Evolutionary conservation across 2,329 filamentous ascomycete species (phyloP).

Genomic region (Colletotrichum camelliae): DNA sequence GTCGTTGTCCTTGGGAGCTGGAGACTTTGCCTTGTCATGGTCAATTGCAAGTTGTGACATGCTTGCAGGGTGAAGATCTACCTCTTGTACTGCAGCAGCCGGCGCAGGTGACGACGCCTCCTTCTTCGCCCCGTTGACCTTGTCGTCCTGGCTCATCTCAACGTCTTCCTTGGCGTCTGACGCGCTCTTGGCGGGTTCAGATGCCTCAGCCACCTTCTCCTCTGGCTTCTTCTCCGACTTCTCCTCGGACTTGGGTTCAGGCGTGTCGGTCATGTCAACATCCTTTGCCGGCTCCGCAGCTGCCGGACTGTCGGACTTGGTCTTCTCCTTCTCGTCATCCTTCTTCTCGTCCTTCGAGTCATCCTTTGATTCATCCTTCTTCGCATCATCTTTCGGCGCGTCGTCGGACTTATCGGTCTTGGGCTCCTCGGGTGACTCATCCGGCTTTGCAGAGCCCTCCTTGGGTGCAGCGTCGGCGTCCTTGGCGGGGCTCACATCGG

Average conservation of each 20-base stretch:
- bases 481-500: not conserved
- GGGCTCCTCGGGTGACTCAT: not conserved
- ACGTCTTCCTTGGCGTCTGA: slow-evolving; percentile 14
- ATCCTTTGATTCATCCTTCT: not conserved
- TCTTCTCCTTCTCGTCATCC: slow-evolving; percentile 11
- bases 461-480: not conserved
- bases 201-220: slow-evolving; percentile 7
- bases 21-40: slow-evolving; percentile 28
- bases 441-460: not conserved
- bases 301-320: not conserved
- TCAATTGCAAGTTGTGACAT: slow-evolving; percentile 46
- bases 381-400: not conserved
- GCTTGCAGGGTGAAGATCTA: slow-evolving; percentile 39
- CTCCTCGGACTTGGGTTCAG: slow-evolving; percentile 12
- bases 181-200: slow-evolving; percentile 13
- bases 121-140: slow-evolving; percentile 8
- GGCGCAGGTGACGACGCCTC: not conserved
- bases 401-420: not conserved
- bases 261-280: slow-evolving; percentile 29
- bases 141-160: slow-evolving; percentile 16
- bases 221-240: not conserved
- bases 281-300: slow-evolving; percentile 24
- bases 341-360: not conserved
- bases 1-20: slow-evolving; percentile 34
- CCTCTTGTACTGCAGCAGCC: slow-evolving; percentile 30